Evolutionary conservation across 2,329 filamentous ascomycete species (phyloP).

Genomic region (Paecilomyces dactylethromorphus): DNA sequence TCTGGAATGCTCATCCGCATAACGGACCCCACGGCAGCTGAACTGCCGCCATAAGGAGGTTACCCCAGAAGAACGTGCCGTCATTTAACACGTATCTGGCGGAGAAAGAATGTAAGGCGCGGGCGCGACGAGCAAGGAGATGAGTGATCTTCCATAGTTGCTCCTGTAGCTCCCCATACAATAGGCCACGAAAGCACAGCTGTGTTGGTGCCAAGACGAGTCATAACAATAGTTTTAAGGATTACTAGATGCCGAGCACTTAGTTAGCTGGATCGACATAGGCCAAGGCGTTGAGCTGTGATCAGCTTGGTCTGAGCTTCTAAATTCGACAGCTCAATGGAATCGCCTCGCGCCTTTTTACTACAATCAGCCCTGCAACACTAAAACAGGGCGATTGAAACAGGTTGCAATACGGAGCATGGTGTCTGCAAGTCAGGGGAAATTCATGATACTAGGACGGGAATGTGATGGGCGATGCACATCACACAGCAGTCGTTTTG

Average conservation of each 20-base stretch:
- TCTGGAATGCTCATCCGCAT: not conserved
- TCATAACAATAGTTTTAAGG: not conserved
- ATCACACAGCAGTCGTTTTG: not conserved
- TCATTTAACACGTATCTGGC: not conserved
- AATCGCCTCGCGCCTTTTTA: not conserved
- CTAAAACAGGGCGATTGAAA: not conserved
- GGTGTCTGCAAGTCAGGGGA: not conserved
- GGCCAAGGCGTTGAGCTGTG: not conserved
- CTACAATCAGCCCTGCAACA: not conserved
- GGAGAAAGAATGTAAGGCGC: not conserved
- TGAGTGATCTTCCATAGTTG: not conserved
- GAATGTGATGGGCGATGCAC: not conserved
- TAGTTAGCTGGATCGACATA: not conserved
- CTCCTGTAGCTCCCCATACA: not conserved
- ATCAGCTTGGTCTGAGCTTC: not conserved
- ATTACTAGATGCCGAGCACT: not conserved
- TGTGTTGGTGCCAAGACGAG: not conserved
- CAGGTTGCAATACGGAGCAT: not conserved
- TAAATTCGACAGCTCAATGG: not conserved
- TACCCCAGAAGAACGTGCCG: not conserved
- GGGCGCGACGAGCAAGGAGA: not conserved
- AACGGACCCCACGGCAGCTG: not conserved
- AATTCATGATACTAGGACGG: not conserved
- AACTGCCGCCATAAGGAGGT: not conserved
- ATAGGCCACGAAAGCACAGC: not conserved